phyloP scores from a whole-genome alignment of 768 basidiomycete genomes.

The Mycena capillaripes region DNA sequence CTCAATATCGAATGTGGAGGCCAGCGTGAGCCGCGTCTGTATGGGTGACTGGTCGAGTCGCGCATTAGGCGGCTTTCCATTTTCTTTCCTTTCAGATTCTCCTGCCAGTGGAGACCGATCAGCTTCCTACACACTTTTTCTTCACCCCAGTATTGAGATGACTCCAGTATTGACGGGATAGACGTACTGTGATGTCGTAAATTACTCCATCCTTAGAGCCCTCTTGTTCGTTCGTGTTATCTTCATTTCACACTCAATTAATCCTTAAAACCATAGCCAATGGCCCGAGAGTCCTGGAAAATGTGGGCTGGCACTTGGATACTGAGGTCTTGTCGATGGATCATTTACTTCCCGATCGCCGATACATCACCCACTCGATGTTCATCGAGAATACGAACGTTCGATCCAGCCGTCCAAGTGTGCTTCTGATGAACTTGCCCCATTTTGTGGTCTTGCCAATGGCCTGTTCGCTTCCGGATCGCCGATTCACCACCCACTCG shows the following conservation, averaged over 20 bases:
- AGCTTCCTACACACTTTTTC: constrained; percentile 15
- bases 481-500: background rate
- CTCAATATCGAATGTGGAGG: constrained; percentile 12
- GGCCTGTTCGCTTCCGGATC: constrained; percentile 9
- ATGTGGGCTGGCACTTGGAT: background rate
- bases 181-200: constrained; percentile 4
- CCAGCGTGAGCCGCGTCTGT: constrained; percentile 1
- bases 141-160: background rate
- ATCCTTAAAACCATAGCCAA: constrained; percentile 15
- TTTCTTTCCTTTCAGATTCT: background rate
- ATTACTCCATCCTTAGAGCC: constrained; percentile 4
- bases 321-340: constrained; percentile 2
- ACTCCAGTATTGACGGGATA: constrained; percentile 2
- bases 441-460: no score
- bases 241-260: constrained; percentile 13
- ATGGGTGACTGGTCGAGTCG: constrained; percentile 8
- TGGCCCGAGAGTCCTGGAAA: constrained; percentile 2
- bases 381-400: constrained; percentile 1
- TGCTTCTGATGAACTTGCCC: no score
- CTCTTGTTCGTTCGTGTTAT: constrained; percentile 5
- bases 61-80: constrained; percentile 14
- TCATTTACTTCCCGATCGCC: constrained; percentile 5
- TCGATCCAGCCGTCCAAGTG: constrained; percentile 7
- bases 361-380: no score
- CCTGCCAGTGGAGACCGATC: constrained; percentile 5